Evolutionary conservation across 2,329 filamentous ascomycete species (phyloP).

Genomic region (Exophiala sp.): DNA sequence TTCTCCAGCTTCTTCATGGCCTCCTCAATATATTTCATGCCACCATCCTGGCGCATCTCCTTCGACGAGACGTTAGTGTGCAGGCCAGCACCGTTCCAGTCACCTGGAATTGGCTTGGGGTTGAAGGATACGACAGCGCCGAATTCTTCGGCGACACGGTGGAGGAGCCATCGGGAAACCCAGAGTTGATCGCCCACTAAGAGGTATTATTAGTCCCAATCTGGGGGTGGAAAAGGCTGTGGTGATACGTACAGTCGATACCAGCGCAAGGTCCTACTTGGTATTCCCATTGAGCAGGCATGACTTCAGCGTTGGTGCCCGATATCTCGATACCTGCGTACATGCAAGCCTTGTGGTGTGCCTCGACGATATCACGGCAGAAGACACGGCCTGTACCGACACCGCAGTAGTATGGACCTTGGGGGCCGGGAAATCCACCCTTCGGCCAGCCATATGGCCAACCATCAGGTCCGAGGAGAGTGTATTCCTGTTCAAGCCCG

Average conservation of each 20-base stretch:
- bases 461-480: constrained; percentile 75
- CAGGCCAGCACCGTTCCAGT: constrained; percentile 95
- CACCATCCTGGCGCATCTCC: constrained; percentile 82
- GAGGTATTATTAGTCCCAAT: constrained; percentile 29
- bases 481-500: constrained; percentile 97
- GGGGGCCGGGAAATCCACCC: constrained; percentile 82
- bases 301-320: constrained; percentile 97
- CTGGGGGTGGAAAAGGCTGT: neutral
- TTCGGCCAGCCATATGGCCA: constrained; percentile 90
- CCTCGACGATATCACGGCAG: constrained; percentile 95
- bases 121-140: constrained; percentile 91
- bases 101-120: constrained; percentile 90
- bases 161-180: constrained; percentile 82
- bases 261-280: constrained; percentile 87
- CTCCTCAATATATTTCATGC: constrained; percentile 90
- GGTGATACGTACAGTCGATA: constrained; percentile 62
- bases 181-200: constrained; percentile 95
- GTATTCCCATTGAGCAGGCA: constrained; percentile 97
- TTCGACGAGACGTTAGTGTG: constrained; percentile 91
- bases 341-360: constrained; percentile 84
- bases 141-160: constrained; percentile 92
- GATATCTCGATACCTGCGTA: constrained; percentile 90
- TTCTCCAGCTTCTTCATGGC: constrained; percentile 76
- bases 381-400: constrained; percentile 95
- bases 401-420: constrained; percentile 97